phyloP scores from a whole-genome alignment of 2,329 filamentous ascomycete species.

The Trichoderma citrinoviride region DNA sequence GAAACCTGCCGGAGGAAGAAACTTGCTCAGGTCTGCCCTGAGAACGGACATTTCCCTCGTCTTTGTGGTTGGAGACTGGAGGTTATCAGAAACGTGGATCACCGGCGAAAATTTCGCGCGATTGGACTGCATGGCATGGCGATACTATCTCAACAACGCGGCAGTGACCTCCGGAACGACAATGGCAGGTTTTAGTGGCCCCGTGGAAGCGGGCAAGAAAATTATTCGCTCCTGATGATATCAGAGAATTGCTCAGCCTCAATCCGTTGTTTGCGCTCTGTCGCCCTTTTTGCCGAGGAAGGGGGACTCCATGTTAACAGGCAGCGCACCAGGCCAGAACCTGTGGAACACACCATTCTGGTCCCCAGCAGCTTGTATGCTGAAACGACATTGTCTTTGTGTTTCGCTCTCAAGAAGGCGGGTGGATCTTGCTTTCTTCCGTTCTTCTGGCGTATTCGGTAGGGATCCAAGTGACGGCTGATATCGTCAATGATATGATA shows the following conservation, averaged over 20 bases:
- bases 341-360: neutral
- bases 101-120: neutral
- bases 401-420: neutral
- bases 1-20: neutral
- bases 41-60: neutral
- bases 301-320: slow-evolving; percentile 10
- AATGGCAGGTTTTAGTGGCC: neutral
- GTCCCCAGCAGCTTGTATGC: neutral
- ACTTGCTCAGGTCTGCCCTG: neutral
- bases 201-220: slow-evolving; percentile 6
- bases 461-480: neutral
- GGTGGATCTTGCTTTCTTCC: neutral
- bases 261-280: neutral
- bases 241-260: slow-evolving; percentile 18
- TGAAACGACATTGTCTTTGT: neutral
- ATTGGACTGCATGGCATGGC: neutral
- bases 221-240: slow-evolving; percentile 10
- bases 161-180: neutral
- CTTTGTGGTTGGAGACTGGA: neutral
- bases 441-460: neutral
- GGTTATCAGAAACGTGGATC: neutral
- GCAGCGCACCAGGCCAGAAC: neutral
- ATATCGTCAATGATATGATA: neutral
- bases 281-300: slow-evolving; percentile 11
- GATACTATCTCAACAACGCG: neutral